A percentile compares a stretch with the other conserved stretches of the same genome.
These are phyloP conservation scores for Xylogone sp. DNA, from an alignment of 2,329 filamentous ascomycete species.

Conservation along the genomic window DNA sequence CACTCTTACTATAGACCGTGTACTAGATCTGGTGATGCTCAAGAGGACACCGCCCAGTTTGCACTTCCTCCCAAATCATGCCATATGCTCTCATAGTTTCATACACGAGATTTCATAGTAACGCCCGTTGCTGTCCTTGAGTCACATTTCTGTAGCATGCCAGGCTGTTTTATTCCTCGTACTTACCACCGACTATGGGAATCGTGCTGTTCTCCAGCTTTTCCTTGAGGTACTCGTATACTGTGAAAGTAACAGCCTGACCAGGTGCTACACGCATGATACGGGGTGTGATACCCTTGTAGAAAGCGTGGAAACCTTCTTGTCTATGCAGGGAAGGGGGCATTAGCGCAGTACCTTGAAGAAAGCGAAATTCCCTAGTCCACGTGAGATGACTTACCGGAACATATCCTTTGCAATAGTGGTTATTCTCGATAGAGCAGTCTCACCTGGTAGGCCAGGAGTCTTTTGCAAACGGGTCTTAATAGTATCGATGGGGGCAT, in stretches of 20 bases:
- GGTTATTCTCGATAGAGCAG: constrained; percentile 73
- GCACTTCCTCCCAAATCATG: no score
- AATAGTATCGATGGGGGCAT: constrained; percentile 98
- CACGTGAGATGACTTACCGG: constrained; percentile 61
- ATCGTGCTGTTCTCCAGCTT: constrained; percentile 63
- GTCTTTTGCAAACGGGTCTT: constrained; percentile 95
- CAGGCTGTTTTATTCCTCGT: constrained; percentile 53
- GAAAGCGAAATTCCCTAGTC: no score
- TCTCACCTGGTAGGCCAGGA: constrained; percentile 75
- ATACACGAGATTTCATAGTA: no score
- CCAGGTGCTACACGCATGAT: constrained; percentile 97
- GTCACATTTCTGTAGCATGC: background rate
- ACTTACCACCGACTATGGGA: constrained; percentile 57
- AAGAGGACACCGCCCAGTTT: no score
- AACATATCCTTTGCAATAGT: constrained; percentile 81
- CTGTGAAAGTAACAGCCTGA: constrained; percentile 74
- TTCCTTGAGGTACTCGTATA: constrained; percentile 74
- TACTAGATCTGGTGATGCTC: no score
- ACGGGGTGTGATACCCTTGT: constrained; percentile 96
- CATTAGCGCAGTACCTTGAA: background rate
- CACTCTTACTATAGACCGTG: no score
- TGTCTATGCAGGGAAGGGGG: constrained; percentile 49
- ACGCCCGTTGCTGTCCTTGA: background rate
- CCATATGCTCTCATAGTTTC: no score
- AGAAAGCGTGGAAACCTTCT: constrained; percentile 92